phyloP scores from a whole-genome alignment of 2,329 filamentous ascomycete species.

The Arthrobotrys iridis region DNA sequence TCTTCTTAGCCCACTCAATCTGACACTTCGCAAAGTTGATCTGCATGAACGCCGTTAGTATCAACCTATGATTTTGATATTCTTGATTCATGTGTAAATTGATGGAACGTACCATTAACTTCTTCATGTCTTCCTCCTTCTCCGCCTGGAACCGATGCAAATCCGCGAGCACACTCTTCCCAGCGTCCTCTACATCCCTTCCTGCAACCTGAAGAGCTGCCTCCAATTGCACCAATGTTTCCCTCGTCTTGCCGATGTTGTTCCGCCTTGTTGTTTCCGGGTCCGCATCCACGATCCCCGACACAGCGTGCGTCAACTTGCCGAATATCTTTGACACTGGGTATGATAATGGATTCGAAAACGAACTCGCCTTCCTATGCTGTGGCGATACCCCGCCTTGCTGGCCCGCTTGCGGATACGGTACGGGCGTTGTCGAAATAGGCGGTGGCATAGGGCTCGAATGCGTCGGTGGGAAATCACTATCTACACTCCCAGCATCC shows the following conservation, averaged over 20 bases:
- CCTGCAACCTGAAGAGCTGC: constrained; percentile 88
- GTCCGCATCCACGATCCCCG: constrained; percentile 95
- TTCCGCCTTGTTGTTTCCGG: constrained; percentile 91
- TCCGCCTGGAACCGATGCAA: constrained; percentile 91
- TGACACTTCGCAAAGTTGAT: constrained; percentile 92
- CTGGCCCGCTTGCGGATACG: constrained; percentile 71
- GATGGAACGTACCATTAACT: constrained; percentile 83
- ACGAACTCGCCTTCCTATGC: constrained; percentile 57
- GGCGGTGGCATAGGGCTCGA: constrained; percentile 67
- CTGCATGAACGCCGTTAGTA: constrained; percentile 64
- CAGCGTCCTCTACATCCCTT: constrained; percentile 92
- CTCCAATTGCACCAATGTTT: constrained; percentile 82
- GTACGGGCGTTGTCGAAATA: constrained; percentile 73
- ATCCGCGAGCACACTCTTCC: constrained; percentile 85
- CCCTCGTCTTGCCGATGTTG: constrained; percentile 92
- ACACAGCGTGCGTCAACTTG: constrained; percentile 91
- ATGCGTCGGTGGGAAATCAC: constrained; percentile 91
- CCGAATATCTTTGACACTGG: constrained; percentile 85
- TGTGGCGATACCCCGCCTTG: constrained; percentile 24
- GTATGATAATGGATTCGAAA: constrained; percentile 49
- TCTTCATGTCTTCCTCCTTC: constrained; percentile 91
- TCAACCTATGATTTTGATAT: constrained; percentile 5
- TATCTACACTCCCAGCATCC: constrained; percentile 90
- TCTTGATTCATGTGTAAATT: not conserved
- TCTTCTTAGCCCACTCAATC: constrained; percentile 92